A percentile compares a stretch with the other conserved stretches of the same genome.
phyloP scores from a whole-genome alignment of 495 filamentous ascomycete species.

The Clohesyomyces aquaticus region DNA sequence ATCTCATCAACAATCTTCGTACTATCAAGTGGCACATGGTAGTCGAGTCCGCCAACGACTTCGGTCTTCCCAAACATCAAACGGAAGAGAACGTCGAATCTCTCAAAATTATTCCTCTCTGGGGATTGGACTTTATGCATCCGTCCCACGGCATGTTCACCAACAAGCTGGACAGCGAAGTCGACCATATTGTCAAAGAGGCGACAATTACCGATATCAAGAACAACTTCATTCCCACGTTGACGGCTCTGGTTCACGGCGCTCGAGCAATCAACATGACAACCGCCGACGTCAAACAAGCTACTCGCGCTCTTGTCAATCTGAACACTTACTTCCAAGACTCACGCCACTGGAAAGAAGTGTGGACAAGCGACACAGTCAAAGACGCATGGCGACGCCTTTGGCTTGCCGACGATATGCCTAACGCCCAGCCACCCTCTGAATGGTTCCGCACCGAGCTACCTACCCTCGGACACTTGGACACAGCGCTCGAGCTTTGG shows the following conservation, averaged over 20 bases:
- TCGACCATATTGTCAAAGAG: constrained; percentile 58
- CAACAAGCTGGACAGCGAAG: constrained; percentile 64
- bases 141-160: constrained; percentile 67
- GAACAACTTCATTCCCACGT: constrained; percentile 64
- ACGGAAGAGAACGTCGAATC: constrained; percentile 69
- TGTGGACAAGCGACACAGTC: constrained; percentile 66
- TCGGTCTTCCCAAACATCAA: constrained; percentile 67
- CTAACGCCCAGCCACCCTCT: constrained; percentile 55
- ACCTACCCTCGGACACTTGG: constrained; percentile 61
- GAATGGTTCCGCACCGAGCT: constrained; percentile 63
- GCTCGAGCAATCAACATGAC: constrained; percentile 59
- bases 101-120: constrained; percentile 66
- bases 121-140: constrained; percentile 67
- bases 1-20: constrained; percentile 66
- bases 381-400: constrained; percentile 63
- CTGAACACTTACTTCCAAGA: constrained; percentile 66
- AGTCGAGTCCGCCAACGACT: constrained; percentile 68
- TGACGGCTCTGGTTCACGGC: constrained; percentile 62
- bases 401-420: constrained; percentile 62
- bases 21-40: constrained; percentile 70
- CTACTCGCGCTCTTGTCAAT: constrained; percentile 62
- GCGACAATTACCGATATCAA: constrained; percentile 60
- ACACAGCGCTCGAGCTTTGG: constrained; percentile 63
- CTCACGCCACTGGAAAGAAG: constrained; percentile 64
- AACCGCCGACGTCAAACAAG: constrained; percentile 57